These are phyloP conservation scores for Clavispora vitiphila DNA, from an alignment of 805 yeast genomes.

Conservation along the genomic window DNA sequence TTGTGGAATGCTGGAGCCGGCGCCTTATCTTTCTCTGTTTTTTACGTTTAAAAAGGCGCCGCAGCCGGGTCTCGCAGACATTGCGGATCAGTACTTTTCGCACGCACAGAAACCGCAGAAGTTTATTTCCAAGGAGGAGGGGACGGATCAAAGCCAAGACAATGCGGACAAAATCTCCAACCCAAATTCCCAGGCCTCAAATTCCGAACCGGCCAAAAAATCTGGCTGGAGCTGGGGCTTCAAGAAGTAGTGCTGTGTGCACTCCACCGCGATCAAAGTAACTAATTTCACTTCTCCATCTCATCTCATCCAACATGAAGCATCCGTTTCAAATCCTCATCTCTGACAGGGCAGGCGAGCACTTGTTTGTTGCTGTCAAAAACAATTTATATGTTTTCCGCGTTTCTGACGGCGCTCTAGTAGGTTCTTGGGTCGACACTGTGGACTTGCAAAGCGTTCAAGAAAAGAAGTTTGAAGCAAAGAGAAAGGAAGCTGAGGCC, in stretches of 20 bases:
- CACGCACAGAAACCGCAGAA: constrained; percentile 16
- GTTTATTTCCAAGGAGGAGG: constrained; percentile 6
- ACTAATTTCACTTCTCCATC: not conserved
- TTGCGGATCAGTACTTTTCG: constrained; percentile 10
- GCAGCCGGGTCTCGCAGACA: constrained; percentile 6
- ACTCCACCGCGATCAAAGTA: constrained; percentile 2
- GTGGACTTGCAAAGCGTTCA: constrained; percentile 51
- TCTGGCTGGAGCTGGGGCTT: constrained; percentile 15
- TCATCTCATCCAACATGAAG: constrained; percentile 36
- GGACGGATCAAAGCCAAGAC: too few species aligned
- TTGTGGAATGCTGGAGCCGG: constrained; percentile 10
- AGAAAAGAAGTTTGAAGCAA: constrained; percentile 29
- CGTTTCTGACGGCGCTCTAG: constrained; percentile 29
- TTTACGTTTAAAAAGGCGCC: constrained; percentile 12
- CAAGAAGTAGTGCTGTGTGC: constrained; percentile 9
- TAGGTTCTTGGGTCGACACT: constrained; percentile 64
- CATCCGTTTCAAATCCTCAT: constrained; percentile 66
- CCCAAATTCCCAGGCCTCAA: not conserved
- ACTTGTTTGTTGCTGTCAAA: constrained; percentile 53
- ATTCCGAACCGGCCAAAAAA: constrained; percentile 2
- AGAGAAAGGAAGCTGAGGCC: constrained; percentile 18
- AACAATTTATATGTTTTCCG: constrained; percentile 54
- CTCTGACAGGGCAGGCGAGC: constrained; percentile 39
- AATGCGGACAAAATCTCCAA: too few species aligned
- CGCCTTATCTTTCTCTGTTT: constrained; percentile 10